Conservation (phyloP, 352 stramenopile genomes). For the Phytophthora hibernalis region DNA sequence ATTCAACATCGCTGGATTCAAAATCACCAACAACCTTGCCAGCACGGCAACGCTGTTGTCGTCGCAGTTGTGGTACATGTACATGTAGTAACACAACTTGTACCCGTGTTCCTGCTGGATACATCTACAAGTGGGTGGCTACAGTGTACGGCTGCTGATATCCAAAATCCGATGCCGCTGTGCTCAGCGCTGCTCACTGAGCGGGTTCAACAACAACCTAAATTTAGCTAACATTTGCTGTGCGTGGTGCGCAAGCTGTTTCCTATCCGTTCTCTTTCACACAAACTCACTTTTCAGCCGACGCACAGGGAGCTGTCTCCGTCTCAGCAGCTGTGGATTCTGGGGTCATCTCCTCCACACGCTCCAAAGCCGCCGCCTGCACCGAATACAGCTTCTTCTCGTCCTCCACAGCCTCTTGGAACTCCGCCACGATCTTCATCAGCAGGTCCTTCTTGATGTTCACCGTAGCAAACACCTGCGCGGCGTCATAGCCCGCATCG, state of each 20-base stretch:
- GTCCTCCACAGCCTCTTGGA: slow-evolving; percentile 79
- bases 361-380: slow-evolving; percentile 68
- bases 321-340: slow-evolving; percentile 55
- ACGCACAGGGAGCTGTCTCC: slow-evolving; percentile 21
- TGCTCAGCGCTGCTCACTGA: slow-evolving; percentile 2
- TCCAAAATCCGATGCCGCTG: not conserved
- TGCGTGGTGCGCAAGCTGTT: slow-evolving; percentile 1
- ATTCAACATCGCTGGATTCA: slow-evolving; percentile 29
- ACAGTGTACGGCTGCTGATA: slow-evolving; percentile 14
- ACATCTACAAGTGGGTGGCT: no score
- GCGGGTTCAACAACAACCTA: slow-evolving; percentile 2
- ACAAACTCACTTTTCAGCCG: slow-evolving; percentile 43
- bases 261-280: slow-evolving; percentile 2
- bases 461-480: slow-evolving; percentile 75
- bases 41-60: not conserved
- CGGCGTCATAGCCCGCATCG: slow-evolving; percentile 79
- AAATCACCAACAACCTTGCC: slow-evolving; percentile 5
- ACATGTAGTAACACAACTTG: no score
- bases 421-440: slow-evolving; percentile 81
- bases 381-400: slow-evolving; percentile 75
- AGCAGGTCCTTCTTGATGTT: slow-evolving; percentile 88
- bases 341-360: slow-evolving; percentile 83
- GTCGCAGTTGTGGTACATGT: no score
- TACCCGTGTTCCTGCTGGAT: not conserved
- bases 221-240: not conserved